Evolutionary conservation across 2,329 filamentous ascomycete genomes (phyloP).

Genomic region (Sporothrix dimorphospora): DNA sequence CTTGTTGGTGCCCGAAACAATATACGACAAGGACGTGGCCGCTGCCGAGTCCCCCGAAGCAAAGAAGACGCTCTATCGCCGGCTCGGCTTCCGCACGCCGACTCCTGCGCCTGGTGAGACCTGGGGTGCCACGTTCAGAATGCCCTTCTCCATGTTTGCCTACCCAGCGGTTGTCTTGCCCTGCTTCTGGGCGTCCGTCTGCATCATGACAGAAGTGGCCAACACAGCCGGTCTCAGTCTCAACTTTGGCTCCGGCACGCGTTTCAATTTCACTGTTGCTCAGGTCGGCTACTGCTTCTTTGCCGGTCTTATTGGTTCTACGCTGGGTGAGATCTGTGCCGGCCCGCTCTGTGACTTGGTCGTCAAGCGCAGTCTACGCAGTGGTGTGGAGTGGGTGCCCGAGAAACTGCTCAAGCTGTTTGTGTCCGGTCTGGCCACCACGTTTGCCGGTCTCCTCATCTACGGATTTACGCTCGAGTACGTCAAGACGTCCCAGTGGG

Average conservation of each 20-base stretch:
- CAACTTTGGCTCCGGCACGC: slow-evolving; percentile 31
- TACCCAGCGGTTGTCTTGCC: slow-evolving; percentile 33
- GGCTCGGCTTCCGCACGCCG: slow-evolving; percentile 32
- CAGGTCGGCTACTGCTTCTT: slow-evolving; percentile 34
- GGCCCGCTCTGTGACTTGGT: slow-evolving; percentile 31
- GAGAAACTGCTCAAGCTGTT: slow-evolving; percentile 32
- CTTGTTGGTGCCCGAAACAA: slow-evolving; percentile 31
- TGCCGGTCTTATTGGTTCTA: slow-evolving; percentile 32
- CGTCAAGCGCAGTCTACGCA: slow-evolving; percentile 28
- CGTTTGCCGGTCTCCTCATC: slow-evolving; percentile 23
- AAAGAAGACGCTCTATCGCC: slow-evolving; percentile 26
- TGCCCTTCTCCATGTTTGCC: slow-evolving; percentile 33
- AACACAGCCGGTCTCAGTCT: slow-evolving; percentile 34
- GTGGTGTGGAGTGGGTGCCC: slow-evolving; percentile 28
- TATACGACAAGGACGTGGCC: slow-evolving; percentile 30
- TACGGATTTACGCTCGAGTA: slow-evolving; percentile 32
- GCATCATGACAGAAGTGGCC: slow-evolving; percentile 33
- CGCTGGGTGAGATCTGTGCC: slow-evolving; percentile 31
- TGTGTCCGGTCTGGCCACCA: slow-evolving; percentile 26
- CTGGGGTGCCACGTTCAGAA: slow-evolving; percentile 29
- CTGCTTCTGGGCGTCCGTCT: slow-evolving; percentile 31
- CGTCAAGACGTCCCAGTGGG: slow-evolving; percentile 25
- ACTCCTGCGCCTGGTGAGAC: slow-evolving; percentile 26
- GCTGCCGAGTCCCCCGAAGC: slow-evolving; percentile 19
- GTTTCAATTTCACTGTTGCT: slow-evolving; percentile 27